Evolutionary conservation across 164 flowering plant genomes (phyloP), one percentile per base, ranked within the genome.

Genomic region (Magnolia officinalis): DNA sequence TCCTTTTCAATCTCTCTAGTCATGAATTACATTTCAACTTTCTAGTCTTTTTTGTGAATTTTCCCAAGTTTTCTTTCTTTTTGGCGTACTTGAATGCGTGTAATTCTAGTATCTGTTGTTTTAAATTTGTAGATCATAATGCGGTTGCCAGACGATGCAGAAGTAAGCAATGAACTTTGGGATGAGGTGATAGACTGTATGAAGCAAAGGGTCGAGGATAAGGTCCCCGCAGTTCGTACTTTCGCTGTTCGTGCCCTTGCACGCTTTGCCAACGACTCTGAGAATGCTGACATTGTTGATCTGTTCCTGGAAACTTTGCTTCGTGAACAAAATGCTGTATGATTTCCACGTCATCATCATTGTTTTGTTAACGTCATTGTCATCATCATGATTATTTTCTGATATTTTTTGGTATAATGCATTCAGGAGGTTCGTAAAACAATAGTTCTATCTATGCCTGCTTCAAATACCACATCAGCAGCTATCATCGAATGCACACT

Each of bases 91-190:
- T 55, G 61, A 16, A 55, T 55, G 10, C 19, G 0, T 55, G 61
- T 55, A 31, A 19, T 71, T 21, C 24, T 2, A 59, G n/a, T 9
- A 68, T 68, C 16, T 37, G 21, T 50, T 37, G 72, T 74, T 21
- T 50, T 52, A 13, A 9, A 19, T 49, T 45, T 4, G 74, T 82
- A 96, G 99, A 91, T 96, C 59, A 90, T 96, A 79, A 81, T 94
- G 88, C 84, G 93, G 77, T 80, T 96, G 82, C 97, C 99, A 65
- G 99, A 96, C 75, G 97, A 94, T 77, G 89, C 93, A 58, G 99
- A 96, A 87, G 98, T 93, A 21, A 90, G 90, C 70, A 73, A 83
- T 81, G 95, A 92, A 50, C 80, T 93, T 0, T 94, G 96, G 99
- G 99, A 96, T 80, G 92, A 90, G 72, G 92, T 96, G 65, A 90